Conservation (phyloP, 1,284 basidiomycete species). For the Ganoderma sinense region DNA sequence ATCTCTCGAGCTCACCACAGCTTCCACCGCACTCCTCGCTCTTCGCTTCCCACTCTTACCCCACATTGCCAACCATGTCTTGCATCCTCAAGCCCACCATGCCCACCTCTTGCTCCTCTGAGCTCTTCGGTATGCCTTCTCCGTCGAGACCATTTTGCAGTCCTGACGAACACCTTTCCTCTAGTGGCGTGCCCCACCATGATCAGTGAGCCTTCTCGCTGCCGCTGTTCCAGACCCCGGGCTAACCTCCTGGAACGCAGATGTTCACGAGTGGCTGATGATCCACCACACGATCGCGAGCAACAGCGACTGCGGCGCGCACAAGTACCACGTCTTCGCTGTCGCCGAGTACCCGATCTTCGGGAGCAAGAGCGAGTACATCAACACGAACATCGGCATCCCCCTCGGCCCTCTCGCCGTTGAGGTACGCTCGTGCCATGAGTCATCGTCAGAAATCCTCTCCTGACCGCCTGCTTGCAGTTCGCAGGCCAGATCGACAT, state of each 20-base stretch:
- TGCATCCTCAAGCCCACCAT: not conserved
- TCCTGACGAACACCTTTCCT: not conserved
- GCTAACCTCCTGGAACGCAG: not conserved
- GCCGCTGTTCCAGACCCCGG: not conserved
- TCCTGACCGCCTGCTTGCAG: not conserved
- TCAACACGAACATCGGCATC: not conserved
- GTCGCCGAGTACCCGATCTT: not conserved
- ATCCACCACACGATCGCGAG: not conserved
- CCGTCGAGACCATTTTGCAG: not conserved
- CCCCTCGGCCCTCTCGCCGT: not conserved
- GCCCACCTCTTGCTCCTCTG: conserved; percentile 1
- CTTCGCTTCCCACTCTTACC: not conserved
- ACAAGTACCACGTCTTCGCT: not conserved
- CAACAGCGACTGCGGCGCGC: not conserved
- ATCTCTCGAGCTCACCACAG: not conserved
- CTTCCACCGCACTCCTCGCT: not conserved
- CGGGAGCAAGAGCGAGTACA: not conserved
- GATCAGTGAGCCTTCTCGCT: not conserved
- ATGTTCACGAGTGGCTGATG: conserved; percentile 2
- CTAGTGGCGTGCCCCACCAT: not conserved
- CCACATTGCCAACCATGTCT: not conserved
- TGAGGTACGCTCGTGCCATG: not conserved
- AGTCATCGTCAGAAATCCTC: not conserved
- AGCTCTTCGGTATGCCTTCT: not conserved
- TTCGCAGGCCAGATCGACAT: not conserved